Evolutionary conservation across 2,329 filamentous ascomycete species (phyloP).

Genomic region (Verticillium nubilum): DNA sequence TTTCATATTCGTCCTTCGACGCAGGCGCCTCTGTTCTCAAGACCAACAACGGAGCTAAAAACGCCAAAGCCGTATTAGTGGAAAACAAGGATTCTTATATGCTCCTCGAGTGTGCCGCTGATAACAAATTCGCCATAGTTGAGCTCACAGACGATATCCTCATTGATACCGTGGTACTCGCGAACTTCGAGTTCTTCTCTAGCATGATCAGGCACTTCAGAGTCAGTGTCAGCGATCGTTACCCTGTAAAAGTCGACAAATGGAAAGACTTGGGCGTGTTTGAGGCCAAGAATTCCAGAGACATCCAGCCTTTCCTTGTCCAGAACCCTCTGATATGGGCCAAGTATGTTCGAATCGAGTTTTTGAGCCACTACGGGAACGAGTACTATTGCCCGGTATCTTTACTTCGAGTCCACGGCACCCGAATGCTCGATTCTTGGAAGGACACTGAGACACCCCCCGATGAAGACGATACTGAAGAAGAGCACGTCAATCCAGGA

Average conservation of each 20-base stretch:
- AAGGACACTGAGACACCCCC: slow-evolving; percentile 70
- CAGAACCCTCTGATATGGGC: slow-evolving; percentile 95
- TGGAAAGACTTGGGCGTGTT: slow-evolving; percentile 88
- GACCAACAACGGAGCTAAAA: slow-evolving; percentile 80
- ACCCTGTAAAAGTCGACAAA: slow-evolving; percentile 85
- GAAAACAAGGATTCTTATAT: slow-evolving; percentile 99
- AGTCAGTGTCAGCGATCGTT: slow-evolving; percentile 89
- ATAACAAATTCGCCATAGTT: slow-evolving; percentile 90
- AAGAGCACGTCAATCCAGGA: not conserved
- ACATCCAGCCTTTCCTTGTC: slow-evolving; percentile 92
- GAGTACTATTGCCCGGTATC: slow-evolving; percentile 96
- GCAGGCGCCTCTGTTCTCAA: slow-evolving; percentile 92
- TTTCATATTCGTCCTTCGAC: slow-evolving; percentile 97
- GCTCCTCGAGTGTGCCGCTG: slow-evolving; percentile 80
- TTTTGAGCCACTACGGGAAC: slow-evolving; percentile 88
- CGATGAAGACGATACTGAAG: slow-evolving; percentile 54
- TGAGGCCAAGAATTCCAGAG: slow-evolving; percentile 85
- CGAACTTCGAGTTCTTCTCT: slow-evolving; percentile 98
- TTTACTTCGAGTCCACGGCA: slow-evolving; percentile 85
- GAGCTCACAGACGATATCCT: slow-evolving; percentile 84
- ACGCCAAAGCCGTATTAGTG: slow-evolving; percentile 79
- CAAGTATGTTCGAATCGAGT: slow-evolving; percentile 86
- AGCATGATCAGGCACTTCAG: slow-evolving; percentile 91
- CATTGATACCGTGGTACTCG: slow-evolving; percentile 93
- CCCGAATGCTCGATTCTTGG: slow-evolving; percentile 91